Percentiles rank a stretch among this genome's conserved stretches.
phyloP scores from a whole-genome alignment of 257 asterid species.

The Solanum chaucha region DNA sequence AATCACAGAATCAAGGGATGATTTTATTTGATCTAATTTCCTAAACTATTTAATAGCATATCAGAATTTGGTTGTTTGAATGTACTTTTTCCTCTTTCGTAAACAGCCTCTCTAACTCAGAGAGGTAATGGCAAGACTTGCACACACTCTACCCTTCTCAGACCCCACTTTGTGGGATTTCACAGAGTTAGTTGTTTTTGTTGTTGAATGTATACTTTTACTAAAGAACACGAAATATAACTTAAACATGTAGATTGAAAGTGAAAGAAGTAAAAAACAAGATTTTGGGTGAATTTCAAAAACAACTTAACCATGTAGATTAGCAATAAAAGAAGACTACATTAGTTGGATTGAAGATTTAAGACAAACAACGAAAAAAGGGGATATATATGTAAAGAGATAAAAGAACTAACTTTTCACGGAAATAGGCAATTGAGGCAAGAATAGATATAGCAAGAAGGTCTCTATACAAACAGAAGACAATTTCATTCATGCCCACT shows the following conservation, averaged over 20 bases:
- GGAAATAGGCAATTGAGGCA: constrained; percentile 78
- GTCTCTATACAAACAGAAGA: constrained; percentile 78
- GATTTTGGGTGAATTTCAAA: background rate
- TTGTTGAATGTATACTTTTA: too few relatives aligned
- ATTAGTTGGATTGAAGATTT: background rate
- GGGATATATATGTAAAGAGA: background rate
- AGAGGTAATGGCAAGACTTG: too few relatives aligned
- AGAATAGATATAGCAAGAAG: constrained; percentile 78
- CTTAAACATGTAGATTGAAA: background rate
- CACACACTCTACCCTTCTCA: too few relatives aligned
- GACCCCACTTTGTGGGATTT: background rate
- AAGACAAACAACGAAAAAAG: background rate
- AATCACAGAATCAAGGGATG: too few relatives aligned
- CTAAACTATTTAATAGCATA: too few relatives aligned
- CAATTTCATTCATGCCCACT: constrained; percentile 87
- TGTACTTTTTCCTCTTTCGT: too few relatives aligned
- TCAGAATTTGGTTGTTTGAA: too few relatives aligned
- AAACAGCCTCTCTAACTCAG: too few relatives aligned
- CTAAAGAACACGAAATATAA: background rate
- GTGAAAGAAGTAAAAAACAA: background rate
- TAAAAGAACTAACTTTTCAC: constrained; percentile 58
- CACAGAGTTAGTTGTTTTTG: background rate
- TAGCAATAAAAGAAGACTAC: too few relatives aligned
- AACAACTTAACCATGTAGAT: background rate
- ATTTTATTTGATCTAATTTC: too few relatives aligned